These are phyloP conservation scores for Ophidiomyces ophidiicola DNA, from an alignment of 2,329 filamentous ascomycete species.

Conservation along the genomic window DNA sequence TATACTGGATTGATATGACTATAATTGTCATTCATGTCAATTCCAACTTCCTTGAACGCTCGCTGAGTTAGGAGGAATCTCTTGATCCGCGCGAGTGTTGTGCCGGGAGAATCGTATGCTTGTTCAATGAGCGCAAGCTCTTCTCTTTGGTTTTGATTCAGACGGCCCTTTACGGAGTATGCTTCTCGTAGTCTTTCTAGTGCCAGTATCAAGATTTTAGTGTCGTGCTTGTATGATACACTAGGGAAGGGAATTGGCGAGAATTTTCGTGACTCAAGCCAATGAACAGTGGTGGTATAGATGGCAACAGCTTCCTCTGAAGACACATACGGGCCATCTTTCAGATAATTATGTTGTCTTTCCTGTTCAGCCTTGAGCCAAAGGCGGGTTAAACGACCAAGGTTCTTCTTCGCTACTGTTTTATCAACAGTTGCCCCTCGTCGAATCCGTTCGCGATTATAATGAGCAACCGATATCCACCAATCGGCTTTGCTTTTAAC, in stretches of 20 bases:
- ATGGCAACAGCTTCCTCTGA: conserved; percentile 98
- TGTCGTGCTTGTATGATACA: conserved; percentile 98
- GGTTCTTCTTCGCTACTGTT: conserved; percentile 98
- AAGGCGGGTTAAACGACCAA: conserved; percentile 82
- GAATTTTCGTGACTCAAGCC: conserved; percentile 96
- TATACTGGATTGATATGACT: conserved; percentile 98
- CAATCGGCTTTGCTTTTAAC: conserved; percentile 99
- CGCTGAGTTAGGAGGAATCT: conserved; percentile 91
- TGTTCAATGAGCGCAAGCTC: conserved; percentile 95
- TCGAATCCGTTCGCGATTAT: conserved; percentile 94
- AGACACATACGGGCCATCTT: conserved; percentile 95
- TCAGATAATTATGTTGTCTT: conserved; percentile 98
- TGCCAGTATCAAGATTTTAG: conserved; percentile 93
- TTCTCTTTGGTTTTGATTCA: conserved; percentile 96
- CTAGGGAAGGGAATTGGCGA: conserved; percentile 97
- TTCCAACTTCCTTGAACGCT: conserved; percentile 98
- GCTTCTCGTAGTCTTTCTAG: conserved; percentile 86
- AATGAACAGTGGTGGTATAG: conserved; percentile 97
- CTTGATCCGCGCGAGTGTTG: conserved; percentile 91
- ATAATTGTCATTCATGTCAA: conserved; percentile 99
- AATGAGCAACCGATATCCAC: conserved; percentile 99
- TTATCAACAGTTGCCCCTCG: conserved; percentile 96
- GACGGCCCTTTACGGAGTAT: conserved; percentile 90
- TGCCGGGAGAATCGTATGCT: conserved; percentile 94
- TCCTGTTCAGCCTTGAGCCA: conserved; percentile 99